phyloP scores from a whole-genome alignment of 2,329 filamentous ascomycete species.

The Claviceps sp. region DNA sequence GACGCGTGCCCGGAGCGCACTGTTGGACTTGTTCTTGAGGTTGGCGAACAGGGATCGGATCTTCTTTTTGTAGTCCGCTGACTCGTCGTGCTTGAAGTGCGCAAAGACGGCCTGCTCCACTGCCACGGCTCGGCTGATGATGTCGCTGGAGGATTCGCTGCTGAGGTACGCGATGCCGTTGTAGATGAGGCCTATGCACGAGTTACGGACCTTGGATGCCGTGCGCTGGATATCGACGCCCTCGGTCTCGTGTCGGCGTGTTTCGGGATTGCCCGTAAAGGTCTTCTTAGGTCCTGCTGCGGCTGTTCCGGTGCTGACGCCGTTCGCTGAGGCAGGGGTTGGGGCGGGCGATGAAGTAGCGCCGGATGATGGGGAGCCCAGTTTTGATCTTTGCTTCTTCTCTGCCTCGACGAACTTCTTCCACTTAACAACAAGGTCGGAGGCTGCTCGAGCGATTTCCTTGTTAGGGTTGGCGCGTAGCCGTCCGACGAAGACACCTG shows the following conservation, averaged over 20 bases:
- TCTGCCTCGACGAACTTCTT: slow-evolving; percentile 61
- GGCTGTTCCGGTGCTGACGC: slow-evolving; percentile 6
- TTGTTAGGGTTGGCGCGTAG: slow-evolving; percentile 64
- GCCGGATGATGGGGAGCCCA: slow-evolving; percentile 27
- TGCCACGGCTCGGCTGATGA: slow-evolving; percentile 65
- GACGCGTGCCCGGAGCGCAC: slow-evolving; percentile 61
- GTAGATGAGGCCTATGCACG: slow-evolving; percentile 83
- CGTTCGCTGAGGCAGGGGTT: slow-evolving; percentile 32
- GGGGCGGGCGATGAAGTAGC: slow-evolving; percentile 35
- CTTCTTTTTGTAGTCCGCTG: slow-evolving; percentile 66
- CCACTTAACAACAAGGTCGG: slow-evolving; percentile 80
- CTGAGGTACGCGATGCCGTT: slow-evolving; percentile 69
- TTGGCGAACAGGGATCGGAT: slow-evolving; percentile 89
- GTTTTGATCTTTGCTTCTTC: slow-evolving; percentile 34
- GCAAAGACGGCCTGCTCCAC: slow-evolving; percentile 69
- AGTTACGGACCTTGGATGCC: slow-evolving; percentile 60
- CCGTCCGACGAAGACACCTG: slow-evolving; percentile 81
- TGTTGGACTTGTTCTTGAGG: slow-evolving; percentile 84
- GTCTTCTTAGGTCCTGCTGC: slow-evolving; percentile 21
- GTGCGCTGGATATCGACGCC: slow-evolving; percentile 67
- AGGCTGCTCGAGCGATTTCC: slow-evolving; percentile 63
- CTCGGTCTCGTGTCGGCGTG: slow-evolving; percentile 72
- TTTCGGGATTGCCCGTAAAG: slow-evolving; percentile 57
- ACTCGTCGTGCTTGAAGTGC: slow-evolving; percentile 53
- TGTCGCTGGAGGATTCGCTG: slow-evolving; percentile 53